Conservation (phyloP, 2,329 filamentous ascomycete genomes). For the Bipolaris zeicola region DNA sequence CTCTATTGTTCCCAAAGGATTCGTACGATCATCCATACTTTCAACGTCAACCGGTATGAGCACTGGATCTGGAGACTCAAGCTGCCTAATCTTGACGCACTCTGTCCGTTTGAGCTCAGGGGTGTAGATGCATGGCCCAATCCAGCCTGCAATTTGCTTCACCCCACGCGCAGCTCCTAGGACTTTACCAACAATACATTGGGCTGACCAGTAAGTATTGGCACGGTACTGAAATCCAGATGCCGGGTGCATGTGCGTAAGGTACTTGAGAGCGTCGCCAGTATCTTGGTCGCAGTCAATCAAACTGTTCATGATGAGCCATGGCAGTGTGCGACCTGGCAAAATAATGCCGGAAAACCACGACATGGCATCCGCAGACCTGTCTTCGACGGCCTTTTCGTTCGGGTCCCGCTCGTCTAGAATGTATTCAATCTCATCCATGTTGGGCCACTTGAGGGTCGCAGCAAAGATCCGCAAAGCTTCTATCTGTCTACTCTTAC, state of each 20-base stretch:
- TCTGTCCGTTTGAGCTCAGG: constrained; percentile 70
- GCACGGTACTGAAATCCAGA: constrained; percentile 79
- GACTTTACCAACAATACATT: constrained; percentile 76
- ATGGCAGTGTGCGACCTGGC: constrained; percentile 72
- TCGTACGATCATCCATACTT: constrained; percentile 69
- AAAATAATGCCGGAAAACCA: constrained; percentile 77
- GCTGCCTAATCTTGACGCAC: constrained; percentile 70
- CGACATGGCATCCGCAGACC: constrained; percentile 74
- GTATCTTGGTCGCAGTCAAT: constrained; percentile 75
- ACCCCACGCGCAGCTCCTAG: constrained; percentile 70
- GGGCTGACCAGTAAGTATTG: constrained; percentile 77
- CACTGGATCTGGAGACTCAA: constrained; percentile 59
- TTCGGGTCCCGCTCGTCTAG: constrained; percentile 63
- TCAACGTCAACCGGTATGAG: constrained; percentile 65
- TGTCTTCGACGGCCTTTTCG: constrained; percentile 59
- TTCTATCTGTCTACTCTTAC: constrained; percentile 71
- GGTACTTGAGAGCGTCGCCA: constrained; percentile 67
- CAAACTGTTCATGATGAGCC: constrained; percentile 77
- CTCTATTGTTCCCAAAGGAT: constrained; percentile 69
- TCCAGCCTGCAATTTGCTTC: constrained; percentile 72
- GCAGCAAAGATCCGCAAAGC: constrained; percentile 71
- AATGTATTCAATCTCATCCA: constrained; percentile 66
- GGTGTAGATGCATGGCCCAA: constrained; percentile 73
- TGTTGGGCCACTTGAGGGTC: constrained; percentile 78
- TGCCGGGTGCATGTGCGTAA: constrained; percentile 70